Evolutionary conservation across 2,329 filamentous ascomycete species (phyloP).

Genomic region (Pestalotiopsis sp.): DNA sequence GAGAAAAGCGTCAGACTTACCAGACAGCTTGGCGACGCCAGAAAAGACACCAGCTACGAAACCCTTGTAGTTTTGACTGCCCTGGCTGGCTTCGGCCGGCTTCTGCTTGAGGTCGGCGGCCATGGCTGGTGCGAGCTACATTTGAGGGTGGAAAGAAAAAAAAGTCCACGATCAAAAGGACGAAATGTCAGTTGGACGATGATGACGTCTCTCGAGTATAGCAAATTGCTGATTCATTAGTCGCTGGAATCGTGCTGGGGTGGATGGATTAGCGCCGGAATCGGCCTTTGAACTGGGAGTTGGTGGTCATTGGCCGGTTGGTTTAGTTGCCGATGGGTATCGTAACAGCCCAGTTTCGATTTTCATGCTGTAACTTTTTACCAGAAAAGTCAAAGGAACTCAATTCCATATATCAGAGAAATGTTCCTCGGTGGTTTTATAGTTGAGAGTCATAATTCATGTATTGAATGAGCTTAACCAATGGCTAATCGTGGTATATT

Average conservation of each 20-base stretch:
- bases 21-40: constrained; percentile 85
- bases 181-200: not conserved
- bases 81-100: constrained; percentile 23
- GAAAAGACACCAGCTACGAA: constrained; percentile 97
- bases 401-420: no score
- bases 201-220: not conserved
- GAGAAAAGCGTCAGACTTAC: constrained; percentile 49
- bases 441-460: no score
- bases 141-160: constrained; percentile 12
- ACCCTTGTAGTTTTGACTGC: constrained; percentile 76
- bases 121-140: constrained; percentile 24
- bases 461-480: no score
- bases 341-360: not conserved
- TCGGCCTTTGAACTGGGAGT: not conserved
- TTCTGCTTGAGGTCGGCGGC: constrained; percentile 38
- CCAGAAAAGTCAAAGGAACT: no score
- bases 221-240: not conserved
- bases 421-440: no score
- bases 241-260: not conserved
- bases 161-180: not conserved
- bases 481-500: no score
- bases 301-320: not conserved
- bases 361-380: no score
- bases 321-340: not conserved
- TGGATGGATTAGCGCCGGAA: constrained; percentile 3